Base-by-base conservation (phyloP, 495 filamentous ascomycete species). In the Penicillium samsonianum region DNA sequence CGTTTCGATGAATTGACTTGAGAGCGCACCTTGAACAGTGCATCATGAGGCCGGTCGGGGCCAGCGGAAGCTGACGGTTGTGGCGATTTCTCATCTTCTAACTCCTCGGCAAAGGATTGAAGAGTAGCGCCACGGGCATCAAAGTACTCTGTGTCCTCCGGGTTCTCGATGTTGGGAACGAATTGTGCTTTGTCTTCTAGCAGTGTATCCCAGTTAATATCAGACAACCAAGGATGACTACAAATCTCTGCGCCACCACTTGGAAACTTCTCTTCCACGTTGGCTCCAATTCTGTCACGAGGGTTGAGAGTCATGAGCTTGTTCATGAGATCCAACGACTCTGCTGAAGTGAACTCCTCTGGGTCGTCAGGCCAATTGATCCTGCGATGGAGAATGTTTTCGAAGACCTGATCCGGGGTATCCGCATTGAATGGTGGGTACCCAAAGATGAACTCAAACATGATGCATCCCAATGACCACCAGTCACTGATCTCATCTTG, bases 401-500 rank as follows among this genome's bases (percentile, higher is more conserved):
- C 91, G 65, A 98, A 98, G 11, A 98, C 95, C 65, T 93, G 81
- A 55, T 98, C 95, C 0, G 94, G 94, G 40, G 91, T 90, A 17
- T 79, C 78, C 6, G 90, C 94, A 68, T 98, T 91, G 73, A 98
- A 98, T 20, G 94, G 94, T 1, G 94, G 94, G 73, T 90, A 82
- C 52, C 94, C 89, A 68, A 89, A 98, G 19, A 98, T 76, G 58
- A 96, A 97, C 63, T 98, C 94, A 67, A 97, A 98, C 73, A 98
- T 78, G 57, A 98, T 98, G 65, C 94, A 98, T 2, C 94, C 94
- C 44, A 98, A 77, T 7, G 94, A 98, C 94, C 94, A 98, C 94
- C 94, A 98, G 82, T 98, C 94, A 70, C 94, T 97, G 61, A 92
- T 92, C 68, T 98, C 92, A 69, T 98, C 94, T 73, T 98, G 94